A percentile compares a stretch with the other conserved stretches of the same genome.
These are phyloP conservation scores for Colletotrichum filicis DNA, from an alignment of 2,329 filamentous ascomycete species.

Conservation along the genomic window DNA sequence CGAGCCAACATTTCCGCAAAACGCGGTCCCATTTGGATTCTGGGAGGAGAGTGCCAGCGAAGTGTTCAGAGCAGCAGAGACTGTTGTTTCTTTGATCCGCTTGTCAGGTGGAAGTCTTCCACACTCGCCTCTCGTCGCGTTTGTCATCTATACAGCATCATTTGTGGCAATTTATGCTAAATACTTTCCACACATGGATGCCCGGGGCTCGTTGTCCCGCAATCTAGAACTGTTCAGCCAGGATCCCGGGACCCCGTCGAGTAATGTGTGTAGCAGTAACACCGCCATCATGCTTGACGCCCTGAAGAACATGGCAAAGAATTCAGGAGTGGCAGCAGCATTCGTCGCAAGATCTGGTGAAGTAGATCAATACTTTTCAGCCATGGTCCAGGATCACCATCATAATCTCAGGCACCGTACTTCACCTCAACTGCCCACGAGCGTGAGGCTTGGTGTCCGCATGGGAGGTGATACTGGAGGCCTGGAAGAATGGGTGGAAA, in stretches of 20 bases:
- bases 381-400: conserved; percentile 22
- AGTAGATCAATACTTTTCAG: conserved; percentile 26
- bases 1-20: conserved; percentile 61
- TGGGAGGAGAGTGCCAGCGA: conserved; percentile 72
- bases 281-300: conserved; percentile 19
- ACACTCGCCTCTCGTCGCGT: conserved; percentile 74
- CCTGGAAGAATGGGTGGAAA: conserved; percentile 63
- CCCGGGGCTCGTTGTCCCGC: conserved; percentile 59
- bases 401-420: conserved; percentile 1
- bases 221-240: conserved; percentile 40
- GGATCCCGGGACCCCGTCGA: not conserved
- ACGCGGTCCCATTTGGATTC: conserved; percentile 62
- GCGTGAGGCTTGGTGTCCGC: conserved; percentile 47
- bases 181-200: conserved; percentile 77
- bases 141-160: conserved; percentile 73
- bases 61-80: conserved; percentile 70
- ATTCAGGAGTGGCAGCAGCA: conserved; percentile 25
- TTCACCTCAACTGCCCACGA: not conserved
- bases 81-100: conserved; percentile 73
- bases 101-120: conserved; percentile 71
- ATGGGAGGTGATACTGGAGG: conserved; percentile 59
- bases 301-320: conserved; percentile 8
- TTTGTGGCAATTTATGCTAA: conserved; percentile 74
- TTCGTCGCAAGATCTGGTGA: conserved; percentile 27
- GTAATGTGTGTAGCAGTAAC: not conserved